phyloP scores from a whole-genome alignment of 73 alveolate species.

The Tetrahymena malaccensis region DNA sequence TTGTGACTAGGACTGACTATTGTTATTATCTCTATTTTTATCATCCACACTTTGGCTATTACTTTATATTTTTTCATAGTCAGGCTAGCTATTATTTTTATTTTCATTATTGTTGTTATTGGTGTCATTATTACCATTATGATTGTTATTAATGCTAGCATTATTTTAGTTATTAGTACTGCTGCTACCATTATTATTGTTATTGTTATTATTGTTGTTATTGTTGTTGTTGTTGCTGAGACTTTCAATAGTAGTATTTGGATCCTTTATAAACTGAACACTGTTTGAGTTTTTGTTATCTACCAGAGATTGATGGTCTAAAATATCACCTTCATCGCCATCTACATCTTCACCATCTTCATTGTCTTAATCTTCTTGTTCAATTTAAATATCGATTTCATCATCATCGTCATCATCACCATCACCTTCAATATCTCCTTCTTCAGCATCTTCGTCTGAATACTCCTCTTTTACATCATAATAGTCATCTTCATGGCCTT shows the following conservation, averaged over 20 bases:
- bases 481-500: not conserved
- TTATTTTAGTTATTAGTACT: no score
- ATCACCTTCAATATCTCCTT: not conserved
- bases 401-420: not conserved
- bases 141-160: no score
- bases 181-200: not conserved
- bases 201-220: no score
- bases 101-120: no score
- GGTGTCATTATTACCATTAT: no score
- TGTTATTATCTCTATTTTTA: not conserved
- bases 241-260: not conserved
- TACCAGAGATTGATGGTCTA: not conserved
- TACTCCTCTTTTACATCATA: not conserved
- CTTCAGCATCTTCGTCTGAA: not conserved
- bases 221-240: not conserved
- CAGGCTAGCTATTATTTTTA: no score
- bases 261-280: not conserved
- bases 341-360: not conserved
- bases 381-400: not conserved
- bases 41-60: not conserved
- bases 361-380: no score
- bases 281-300: not conserved
- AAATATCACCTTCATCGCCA: not conserved
- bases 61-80: no score
- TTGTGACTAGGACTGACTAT: not conserved